phyloP scores from a whole-genome alignment of 176 grass and related monocot genomes.

The Aegilops speltoides region DNA sequence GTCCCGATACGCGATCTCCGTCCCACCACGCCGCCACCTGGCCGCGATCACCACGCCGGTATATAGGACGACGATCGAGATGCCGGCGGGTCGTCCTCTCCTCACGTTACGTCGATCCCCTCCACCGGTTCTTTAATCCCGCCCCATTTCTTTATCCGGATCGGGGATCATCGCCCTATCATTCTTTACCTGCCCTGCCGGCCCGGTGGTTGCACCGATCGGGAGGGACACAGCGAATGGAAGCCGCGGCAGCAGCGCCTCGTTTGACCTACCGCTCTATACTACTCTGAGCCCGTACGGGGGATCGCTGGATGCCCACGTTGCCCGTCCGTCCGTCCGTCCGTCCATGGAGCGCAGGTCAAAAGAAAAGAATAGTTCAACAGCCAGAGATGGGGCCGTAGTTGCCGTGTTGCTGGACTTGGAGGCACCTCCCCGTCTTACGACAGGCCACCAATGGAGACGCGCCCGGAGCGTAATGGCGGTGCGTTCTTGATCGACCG shows the following conservation, averaged over 20 bases:
- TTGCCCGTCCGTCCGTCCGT: not conserved
- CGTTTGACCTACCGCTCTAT: constrained; percentile 35
- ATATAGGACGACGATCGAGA: not conserved
- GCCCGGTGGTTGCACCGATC: constrained; percentile 38
- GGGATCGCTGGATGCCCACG: constrained; percentile 16
- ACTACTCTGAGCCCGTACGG: not conserved
- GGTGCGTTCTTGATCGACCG: constrained; percentile 1
- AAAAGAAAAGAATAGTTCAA: not conserved
- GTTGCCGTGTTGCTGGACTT: constrained; percentile 24
- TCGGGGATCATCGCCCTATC: not conserved
- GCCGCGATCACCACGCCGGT: not conserved
- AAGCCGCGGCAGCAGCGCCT: constrained; percentile 8
- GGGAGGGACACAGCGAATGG: not conserved
- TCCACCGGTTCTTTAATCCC: not conserved
- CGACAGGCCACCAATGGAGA: constrained; percentile 9
- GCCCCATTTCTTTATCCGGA: constrained; percentile 26
- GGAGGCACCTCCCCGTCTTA: not conserved
- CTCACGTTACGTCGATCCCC: constrained; percentile 38
- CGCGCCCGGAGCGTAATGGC: not conserved
- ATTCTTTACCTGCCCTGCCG: not conserved
- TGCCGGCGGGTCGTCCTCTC: constrained; percentile 9
- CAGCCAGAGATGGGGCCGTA: not conserved
- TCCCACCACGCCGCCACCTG: not conserved
- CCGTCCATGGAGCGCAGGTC: not conserved
- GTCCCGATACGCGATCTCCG: not conserved